Conservation (phyloP, 2,329 filamentous ascomycete genomes). For the Aspergillus thermomutatus region DNA sequence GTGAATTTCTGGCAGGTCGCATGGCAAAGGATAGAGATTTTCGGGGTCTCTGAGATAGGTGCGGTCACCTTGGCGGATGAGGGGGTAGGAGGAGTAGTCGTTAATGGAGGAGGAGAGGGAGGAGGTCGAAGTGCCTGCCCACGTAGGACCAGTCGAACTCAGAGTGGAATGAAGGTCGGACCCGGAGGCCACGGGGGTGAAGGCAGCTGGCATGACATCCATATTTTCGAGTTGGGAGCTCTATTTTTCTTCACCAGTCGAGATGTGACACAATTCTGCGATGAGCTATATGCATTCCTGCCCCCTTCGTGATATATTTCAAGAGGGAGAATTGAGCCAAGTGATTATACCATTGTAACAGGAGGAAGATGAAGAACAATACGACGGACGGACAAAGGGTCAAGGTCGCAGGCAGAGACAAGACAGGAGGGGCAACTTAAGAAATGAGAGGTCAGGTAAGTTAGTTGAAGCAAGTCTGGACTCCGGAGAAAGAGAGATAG, state of each 20-base stretch:
- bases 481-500: background rate
- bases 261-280: constrained; percentile 3
- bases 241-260: constrained; percentile 17
- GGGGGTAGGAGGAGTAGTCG: constrained; percentile 51
- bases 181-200: constrained; percentile 25
- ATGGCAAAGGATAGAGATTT: constrained; percentile 77
- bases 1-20: constrained; percentile 82
- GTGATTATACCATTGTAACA: background rate
- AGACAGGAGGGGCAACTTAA: constrained; percentile 2
- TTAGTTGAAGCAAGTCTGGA: background rate
- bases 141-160: constrained; percentile 26
- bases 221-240: constrained; percentile 14
- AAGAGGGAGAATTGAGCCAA: constrained; percentile 4
- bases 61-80: constrained; percentile 72
- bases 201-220: constrained; percentile 28
- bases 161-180: constrained; percentile 33
- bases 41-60: constrained; percentile 74
- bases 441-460: background rate
- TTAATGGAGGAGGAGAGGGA: constrained; percentile 34
- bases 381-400: background rate
- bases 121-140: constrained; percentile 34
- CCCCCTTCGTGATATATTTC: constrained; percentile 7
- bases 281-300: background rate
- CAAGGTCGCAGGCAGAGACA: constrained; percentile 6
- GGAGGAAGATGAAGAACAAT: background rate